These are phyloP conservation scores for Trichoderma sp. DNA, from an alignment of 2,329 filamentous ascomycete genomes.

Conservation along the genomic window DNA sequence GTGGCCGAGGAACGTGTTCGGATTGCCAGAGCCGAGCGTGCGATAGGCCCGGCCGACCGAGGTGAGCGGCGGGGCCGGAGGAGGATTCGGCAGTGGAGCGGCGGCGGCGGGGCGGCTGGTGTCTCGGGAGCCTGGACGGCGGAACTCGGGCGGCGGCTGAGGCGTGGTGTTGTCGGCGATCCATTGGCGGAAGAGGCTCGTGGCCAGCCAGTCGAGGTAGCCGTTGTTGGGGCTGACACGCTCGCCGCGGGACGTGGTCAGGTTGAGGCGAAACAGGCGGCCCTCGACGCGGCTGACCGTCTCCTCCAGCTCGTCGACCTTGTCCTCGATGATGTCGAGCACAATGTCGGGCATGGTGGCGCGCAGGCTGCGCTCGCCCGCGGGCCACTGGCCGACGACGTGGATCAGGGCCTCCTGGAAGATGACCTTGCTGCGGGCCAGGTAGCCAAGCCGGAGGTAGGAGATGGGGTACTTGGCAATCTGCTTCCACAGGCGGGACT, in stretches of 20 bases:
- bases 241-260: constrained; percentile 77
- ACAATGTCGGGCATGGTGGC: constrained; percentile 70
- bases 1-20: constrained; percentile 67
- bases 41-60: constrained; percentile 72
- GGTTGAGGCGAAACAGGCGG: constrained; percentile 74
- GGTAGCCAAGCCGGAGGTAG: constrained; percentile 84
- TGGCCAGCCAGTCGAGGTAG: constrained; percentile 85
- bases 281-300: constrained; percentile 75
- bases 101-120: constrained; percentile 29
- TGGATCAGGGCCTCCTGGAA: constrained; percentile 88
- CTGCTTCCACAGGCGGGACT: constrained; percentile 88
- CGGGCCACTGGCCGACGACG: constrained; percentile 91
- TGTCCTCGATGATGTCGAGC: constrained; percentile 88
- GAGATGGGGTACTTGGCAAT: constrained; percentile 94
- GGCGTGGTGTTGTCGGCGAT: constrained; percentile 85
- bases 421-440: constrained; percentile 78
- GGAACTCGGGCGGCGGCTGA: constrained; percentile 42
- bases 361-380: constrained; percentile 72
- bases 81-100: constrained; percentile 35
- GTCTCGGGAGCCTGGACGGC: constrained; percentile 30
- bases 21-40: constrained; percentile 61
- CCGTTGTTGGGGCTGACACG: constrained; percentile 74
- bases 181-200: constrained; percentile 89
- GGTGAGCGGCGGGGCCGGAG: constrained; percentile 48
- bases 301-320: constrained; percentile 87